A percentile compares a stretch with the other conserved stretches of the same genome.
Conservation (phyloP, 139 green algal species). For the Picochlorum sp. region DNA sequence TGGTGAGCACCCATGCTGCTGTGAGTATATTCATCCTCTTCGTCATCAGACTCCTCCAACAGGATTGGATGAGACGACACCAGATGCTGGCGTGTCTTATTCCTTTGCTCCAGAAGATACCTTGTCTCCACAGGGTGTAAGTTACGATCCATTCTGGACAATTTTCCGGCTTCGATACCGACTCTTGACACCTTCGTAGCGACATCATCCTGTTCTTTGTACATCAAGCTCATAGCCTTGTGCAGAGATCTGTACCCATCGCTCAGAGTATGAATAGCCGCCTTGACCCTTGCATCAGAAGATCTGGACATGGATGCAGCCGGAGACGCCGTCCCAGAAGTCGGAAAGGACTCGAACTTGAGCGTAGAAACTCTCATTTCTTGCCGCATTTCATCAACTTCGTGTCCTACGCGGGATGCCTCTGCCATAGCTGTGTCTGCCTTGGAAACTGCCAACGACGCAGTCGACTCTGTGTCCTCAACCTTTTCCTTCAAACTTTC, state of each 20-base stretch:
- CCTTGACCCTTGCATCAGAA: constrained; percentile 2
- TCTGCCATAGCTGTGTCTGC: neutral
- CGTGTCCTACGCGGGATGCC: neutral
- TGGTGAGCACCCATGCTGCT: neutral
- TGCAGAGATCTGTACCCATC: constrained; percentile 6
- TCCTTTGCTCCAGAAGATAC: too few species aligned
- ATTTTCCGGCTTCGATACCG: too few species aligned
- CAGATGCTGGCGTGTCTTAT: too few species aligned
- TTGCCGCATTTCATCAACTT: neutral
- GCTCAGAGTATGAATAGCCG: neutral
- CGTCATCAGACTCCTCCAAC: neutral
- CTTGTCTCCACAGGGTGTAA: too few species aligned
- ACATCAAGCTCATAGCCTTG: constrained; percentile 3
- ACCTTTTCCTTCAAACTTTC: neutral
- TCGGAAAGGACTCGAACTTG: neutral
- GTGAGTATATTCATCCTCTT: neutral
- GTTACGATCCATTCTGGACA: too few species aligned
- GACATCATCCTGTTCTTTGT: neutral
- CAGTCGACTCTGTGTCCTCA: neutral
- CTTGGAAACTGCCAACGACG: neutral
- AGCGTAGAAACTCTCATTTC: neutral
- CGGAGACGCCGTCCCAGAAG: neutral
- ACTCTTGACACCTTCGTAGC: neutral
- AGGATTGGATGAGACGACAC: too few species aligned
- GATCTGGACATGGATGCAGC: neutral